Evolutionary conservation across 208 protist species (phyloP).

Genomic region (Trypanosomatidae sp.): DNA sequence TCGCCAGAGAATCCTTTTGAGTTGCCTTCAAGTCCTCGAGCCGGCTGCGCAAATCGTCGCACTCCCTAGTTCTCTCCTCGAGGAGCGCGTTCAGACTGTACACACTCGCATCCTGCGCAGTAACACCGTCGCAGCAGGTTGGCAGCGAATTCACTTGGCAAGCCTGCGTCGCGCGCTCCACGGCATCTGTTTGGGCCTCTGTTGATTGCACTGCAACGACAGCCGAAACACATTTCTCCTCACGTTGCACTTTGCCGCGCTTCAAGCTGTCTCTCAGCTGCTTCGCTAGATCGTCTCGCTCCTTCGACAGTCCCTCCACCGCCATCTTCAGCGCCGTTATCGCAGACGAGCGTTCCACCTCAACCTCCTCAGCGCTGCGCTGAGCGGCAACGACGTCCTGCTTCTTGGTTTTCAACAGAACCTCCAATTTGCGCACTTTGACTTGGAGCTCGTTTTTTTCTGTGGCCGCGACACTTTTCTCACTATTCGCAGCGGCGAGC

Average conservation of each 20-base stretch:
- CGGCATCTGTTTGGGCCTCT: slow-evolving; percentile 17
- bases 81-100: slow-evolving; percentile 20
- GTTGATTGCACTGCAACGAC: neutral
- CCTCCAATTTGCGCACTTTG: slow-evolving; percentile 58
- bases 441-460: slow-evolving; percentile 60
- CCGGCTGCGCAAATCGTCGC: slow-evolving; percentile 51
- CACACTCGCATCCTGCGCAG: neutral
- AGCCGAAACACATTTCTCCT: neutral
- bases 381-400: slow-evolving; percentile 33
- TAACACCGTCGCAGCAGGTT: neutral
- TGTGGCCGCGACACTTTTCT: slow-evolving; percentile 54
- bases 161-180: slow-evolving; percentile 2
- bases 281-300: slow-evolving; percentile 7
- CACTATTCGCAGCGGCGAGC: slow-evolving; percentile 58
- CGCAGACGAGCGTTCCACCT: slow-evolving; percentile 6
- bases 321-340: slow-evolving; percentile 25
- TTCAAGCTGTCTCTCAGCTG: neutral
- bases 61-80: slow-evolving; percentile 67
- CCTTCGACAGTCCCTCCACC: slow-evolving; percentile 16
- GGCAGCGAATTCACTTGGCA: slow-evolving; percentile 19
- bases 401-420: slow-evolving; percentile 39
- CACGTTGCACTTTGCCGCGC: neutral
- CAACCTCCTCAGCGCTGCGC: slow-evolving; percentile 11
- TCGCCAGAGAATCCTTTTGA: slow-evolving; percentile 42
- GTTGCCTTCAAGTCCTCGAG: slow-evolving; percentile 53